Base-by-base conservation (phyloP, 2,329 filamentous ascomycete genomes). In the Clarireedia paspali region DNA sequence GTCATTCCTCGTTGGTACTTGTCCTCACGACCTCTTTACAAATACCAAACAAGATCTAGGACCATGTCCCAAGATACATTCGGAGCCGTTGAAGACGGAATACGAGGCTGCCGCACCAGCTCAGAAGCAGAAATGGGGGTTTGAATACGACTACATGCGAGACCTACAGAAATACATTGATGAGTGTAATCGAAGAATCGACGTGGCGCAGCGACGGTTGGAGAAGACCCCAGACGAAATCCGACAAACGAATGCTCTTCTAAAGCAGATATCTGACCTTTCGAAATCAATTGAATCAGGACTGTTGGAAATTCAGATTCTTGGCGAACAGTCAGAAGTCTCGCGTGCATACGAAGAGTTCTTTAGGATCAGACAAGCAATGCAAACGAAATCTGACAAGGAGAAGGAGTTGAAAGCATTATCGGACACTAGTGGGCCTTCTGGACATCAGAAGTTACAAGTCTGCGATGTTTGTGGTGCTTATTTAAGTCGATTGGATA, bases 201-300 rank as follows among this genome's bases (percentile, higher is more conserved):
- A 97, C 63, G 80, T 84, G 14, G 91, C 92, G 9, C 92, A 97
- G 77, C 81, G 91, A 51, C 79, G 92, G 52, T 75, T 99, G 57
- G 94, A 99, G 74, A 99, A 97, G 80, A 97, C 94, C 0, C 91
- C 92, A 7, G 94, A 99, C 68, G 94, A 99, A 76, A 96, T 99
- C 63, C 79, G 89, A 26, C 91, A 97, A 76, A 97, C 94, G 3
- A 97, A 96, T 68, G 83, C 87, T 48, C 74, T 97, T 64, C 80
- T 97, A 59, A 94, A 92, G 74, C 77, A 84, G 64, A 97, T 99
- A 66, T 82, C 84, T 50, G 91, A 96, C 66, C 77, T 96, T 40
- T 77, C 81, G 56, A 81, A 82, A 56, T 90, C 85, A 46, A 89
- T 97, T 67, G 85, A 89, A 68, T 85, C 84, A 59, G 91, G 91